Base-by-base conservation (phyloP, 2,329 filamentous ascomycete genomes). In the Dryadomyces quercus-mongolicae region DNA sequence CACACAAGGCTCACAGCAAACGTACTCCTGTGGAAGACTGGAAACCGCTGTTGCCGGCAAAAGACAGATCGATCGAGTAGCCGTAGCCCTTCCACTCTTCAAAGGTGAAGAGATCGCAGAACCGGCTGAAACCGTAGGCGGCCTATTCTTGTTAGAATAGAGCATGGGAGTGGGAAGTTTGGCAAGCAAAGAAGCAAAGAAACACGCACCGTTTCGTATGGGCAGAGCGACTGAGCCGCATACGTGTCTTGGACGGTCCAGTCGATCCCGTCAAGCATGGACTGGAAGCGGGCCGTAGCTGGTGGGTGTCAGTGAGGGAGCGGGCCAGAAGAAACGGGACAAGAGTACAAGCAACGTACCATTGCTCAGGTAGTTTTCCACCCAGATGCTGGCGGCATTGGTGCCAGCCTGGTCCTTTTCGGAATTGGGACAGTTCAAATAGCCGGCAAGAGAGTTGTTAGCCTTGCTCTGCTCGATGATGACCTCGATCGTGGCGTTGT, bases 71-170 rank as follows among this genome's bases (percentile, higher is more conserved):
- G 54, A 85, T 72, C 3, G 78, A 77, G 67, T 91, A 91, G 55
- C 83, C 82, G 62, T 85, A 90, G 43, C 75, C 79, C 51, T 79
- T 68, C 85, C 85, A 91, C 64, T 91, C 86, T 20, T 83, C 73
- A 60, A 84, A 87, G 0, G 81, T 88, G 64, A 90, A 91, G 4
- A 91, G 74, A 22, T 80, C 71, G 63, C 86, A 91, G 70, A 87
- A 91, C 10, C 74, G 75, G 60, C 83, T 87, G 70, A 82, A 90
- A 21, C 86, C 86, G 56, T 85, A 82, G 1, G 84, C 81, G n/a
- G 88, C 77, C 68, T 71, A 21, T 5, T 5, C 20, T 16, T 20
- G 3, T 16, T 20, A 49, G 22, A 46, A 13, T 15, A 40, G 16
- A 8, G n/a, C 18, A 13, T 20, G n/a, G n/a, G n/a, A n/a, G n/a